phyloP scores from a whole-genome alignment of 768 basidiomycete species.

The Lactarius sanguifluus region DNA sequence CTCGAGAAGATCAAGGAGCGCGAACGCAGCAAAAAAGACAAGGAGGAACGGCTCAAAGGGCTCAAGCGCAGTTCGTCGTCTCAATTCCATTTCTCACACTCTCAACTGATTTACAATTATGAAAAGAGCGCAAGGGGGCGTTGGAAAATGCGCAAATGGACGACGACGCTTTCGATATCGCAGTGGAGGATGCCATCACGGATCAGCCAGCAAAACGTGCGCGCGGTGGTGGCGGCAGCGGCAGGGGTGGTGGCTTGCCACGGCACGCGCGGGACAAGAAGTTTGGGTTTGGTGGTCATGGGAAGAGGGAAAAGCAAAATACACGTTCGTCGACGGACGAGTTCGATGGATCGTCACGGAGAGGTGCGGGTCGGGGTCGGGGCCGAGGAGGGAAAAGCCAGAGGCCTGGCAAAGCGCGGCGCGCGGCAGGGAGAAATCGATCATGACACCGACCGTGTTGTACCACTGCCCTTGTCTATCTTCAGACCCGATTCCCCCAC shows the following conservation, averaged over 20 bases:
- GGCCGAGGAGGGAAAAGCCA: slow-evolving; percentile 35
- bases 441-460: slow-evolving; percentile 45
- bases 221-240: slow-evolving; percentile 29
- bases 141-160: slow-evolving; percentile 61
- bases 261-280: slow-evolving; percentile 72
- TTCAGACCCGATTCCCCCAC: slow-evolving; percentile 58
- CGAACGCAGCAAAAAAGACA: slow-evolving; percentile 85
- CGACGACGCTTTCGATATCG: slow-evolving; percentile 79
- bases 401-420: slow-evolving; percentile 60
- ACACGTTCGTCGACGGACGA: slow-evolving; percentile 78
- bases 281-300: slow-evolving; percentile 76
- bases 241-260: slow-evolving; percentile 39
- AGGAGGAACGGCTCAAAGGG: slow-evolving; percentile 81
- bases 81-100: not conserved
- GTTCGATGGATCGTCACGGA: slow-evolving; percentile 47
- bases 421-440: slow-evolving; percentile 42
- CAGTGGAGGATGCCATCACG: slow-evolving; percentile 85
- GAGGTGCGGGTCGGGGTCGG: slow-evolving; percentile 36
- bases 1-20: slow-evolving; percentile 91
- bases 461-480: slow-evolving; percentile 81
- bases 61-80: slow-evolving; percentile 80
- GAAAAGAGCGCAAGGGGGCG: slow-evolving; percentile 78
- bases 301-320: slow-evolving; percentile 75
- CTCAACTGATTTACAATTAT: slow-evolving; percentile 10
- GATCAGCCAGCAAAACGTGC: slow-evolving; percentile 68